Conservation (phyloP, 2,329 filamentous ascomycete genomes). For the Fusarium sp. region DNA sequence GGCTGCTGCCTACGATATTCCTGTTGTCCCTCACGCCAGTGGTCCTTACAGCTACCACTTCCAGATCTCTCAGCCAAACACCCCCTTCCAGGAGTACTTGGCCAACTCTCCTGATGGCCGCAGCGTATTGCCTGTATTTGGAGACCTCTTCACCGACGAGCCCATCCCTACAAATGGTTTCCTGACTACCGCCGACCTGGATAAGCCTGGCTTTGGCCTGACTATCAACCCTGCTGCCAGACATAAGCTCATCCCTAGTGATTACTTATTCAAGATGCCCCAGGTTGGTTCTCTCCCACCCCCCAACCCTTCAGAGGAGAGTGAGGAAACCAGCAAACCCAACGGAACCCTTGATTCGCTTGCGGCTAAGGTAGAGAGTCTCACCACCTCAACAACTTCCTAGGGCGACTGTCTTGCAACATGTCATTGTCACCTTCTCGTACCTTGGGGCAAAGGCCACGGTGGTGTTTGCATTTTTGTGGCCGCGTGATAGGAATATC, state of each 20-base stretch:
- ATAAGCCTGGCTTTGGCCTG: conserved; percentile 91
- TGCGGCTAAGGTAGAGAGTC: conserved; percentile 53
- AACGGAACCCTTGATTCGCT: conserved; percentile 51
- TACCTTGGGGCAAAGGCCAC: conserved; percentile 3
- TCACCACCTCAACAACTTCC: conserved; percentile 44
- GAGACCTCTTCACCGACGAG: conserved; percentile 90
- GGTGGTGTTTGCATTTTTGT: conserved; percentile 7
- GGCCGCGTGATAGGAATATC: no score
- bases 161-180: conserved; percentile 88
- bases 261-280: conserved; percentile 77
- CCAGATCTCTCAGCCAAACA: conserved; percentile 92
- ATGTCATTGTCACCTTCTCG: background rate
- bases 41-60: conserved; percentile 97
- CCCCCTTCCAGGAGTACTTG: conserved; percentile 95
- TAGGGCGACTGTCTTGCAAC: background rate
- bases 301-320: conserved; percentile 47
- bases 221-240: conserved; percentile 83
- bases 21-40: conserved; percentile 93
- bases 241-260: conserved; percentile 80
- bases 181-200: conserved; percentile 81
- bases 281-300: conserved; percentile 61
- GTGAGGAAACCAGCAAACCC: conserved; percentile 27
- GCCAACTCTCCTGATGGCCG: conserved; percentile 93
- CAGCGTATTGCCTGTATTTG: conserved; percentile 91
- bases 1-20: conserved; percentile 93